phyloP scores from a whole-genome alignment of 208 protist genomes.

The Leishmania tarentolae region DNA sequence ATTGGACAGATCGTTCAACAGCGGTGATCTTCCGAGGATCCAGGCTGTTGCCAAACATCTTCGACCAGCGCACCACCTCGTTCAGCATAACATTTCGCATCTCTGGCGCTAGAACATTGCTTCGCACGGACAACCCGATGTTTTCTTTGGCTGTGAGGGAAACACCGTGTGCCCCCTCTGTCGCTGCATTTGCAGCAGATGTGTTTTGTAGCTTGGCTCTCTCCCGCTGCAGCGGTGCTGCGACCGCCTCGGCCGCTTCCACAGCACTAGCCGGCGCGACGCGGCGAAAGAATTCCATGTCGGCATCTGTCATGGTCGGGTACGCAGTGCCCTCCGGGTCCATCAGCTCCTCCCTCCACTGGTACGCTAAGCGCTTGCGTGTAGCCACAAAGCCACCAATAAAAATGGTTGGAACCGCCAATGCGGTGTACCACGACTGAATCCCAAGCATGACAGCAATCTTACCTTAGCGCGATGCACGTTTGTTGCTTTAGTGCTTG shows the following conservation, averaged over 20 bases:
- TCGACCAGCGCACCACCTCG: slow-evolving; percentile 59
- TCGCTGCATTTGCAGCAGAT: background rate
- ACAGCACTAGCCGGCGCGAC: slow-evolving; percentile 40
- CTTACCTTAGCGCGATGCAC: background rate
- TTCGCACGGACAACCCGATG: slow-evolving; percentile 56
- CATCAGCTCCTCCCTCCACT: slow-evolving; percentile 89
- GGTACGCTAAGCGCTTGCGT: slow-evolving; percentile 79
- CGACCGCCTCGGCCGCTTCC: slow-evolving; percentile 10
- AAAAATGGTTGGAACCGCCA: slow-evolving; percentile 57
- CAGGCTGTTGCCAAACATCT: slow-evolving; percentile 50
- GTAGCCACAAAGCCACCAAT: slow-evolving; percentile 75
- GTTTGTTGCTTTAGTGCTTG: background rate
- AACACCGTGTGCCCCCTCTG: slow-evolving; percentile 23
- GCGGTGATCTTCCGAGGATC: slow-evolving; percentile 54
- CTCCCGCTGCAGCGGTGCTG: background rate
- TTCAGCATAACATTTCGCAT: slow-evolving; percentile 56
- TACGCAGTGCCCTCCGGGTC: slow-evolving; percentile 59
- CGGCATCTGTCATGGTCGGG: slow-evolving; percentile 54
- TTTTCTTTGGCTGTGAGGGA: slow-evolving; percentile 53
- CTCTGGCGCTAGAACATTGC: slow-evolving; percentile 38
- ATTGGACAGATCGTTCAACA: slow-evolving; percentile 16
- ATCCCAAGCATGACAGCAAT: slow-evolving; percentile 59
- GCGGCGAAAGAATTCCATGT: slow-evolving; percentile 70
- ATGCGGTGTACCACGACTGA: slow-evolving; percentile 71
- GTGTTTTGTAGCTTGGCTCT: background rate